Percentiles rank a stretch among this genome's conserved stretches.
Evolutionary conservation across 495 filamentous ascomycete species (phyloP).

Genomic region (Penicillium pulvis): DNA sequence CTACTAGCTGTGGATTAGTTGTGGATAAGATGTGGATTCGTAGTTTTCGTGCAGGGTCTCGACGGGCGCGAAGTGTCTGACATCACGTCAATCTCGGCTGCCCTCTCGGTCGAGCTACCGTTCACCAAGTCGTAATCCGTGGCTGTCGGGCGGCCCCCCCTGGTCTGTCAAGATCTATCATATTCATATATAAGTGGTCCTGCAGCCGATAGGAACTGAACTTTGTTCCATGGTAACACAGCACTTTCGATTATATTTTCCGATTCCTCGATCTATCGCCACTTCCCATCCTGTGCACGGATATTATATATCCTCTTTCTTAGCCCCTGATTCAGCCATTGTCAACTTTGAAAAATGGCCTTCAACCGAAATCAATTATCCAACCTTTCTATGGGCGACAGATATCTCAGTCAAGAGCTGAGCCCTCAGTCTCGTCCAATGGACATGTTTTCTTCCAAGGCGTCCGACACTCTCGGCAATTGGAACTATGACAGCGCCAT

Average conservation of each 20-base stretch:
- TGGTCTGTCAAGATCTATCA: conserved; percentile 9
- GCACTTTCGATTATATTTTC: conserved; percentile 6
- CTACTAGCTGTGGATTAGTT: no score
- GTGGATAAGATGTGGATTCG: neutral
- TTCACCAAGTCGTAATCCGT: conserved; percentile 19
- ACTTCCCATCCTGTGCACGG: conserved; percentile 2
- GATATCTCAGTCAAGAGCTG: conserved; percentile 28
- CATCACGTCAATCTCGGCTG: conserved; percentile 28
- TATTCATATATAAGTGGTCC: conserved; percentile 21
- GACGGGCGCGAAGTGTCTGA: conserved; percentile 10
- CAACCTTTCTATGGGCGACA: conserved; percentile 21
- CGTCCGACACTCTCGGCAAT: conserved; percentile 40
- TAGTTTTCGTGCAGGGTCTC: conserved; percentile 2
- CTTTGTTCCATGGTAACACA: conserved; percentile 16
- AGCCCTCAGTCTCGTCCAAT: conserved; percentile 28
- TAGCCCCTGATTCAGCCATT: neutral
- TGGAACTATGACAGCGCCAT: conserved; percentile 48
- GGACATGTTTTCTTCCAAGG: conserved; percentile 23
- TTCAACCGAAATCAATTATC: conserved; percentile 24
- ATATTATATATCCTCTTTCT: conserved; percentile 2
- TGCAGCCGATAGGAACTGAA: conserved; percentile 13
- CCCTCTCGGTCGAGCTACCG: conserved; percentile 14
- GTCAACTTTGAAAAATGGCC: conserved; percentile 18
- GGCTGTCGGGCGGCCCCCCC: conserved; percentile 6
- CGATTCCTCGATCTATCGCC: conserved; percentile 4